Evolutionary conservation across 495 filamentous ascomycete genomes (phyloP), one percentile per base, ranked within the genome.

Genomic region (Trichoderma reesei): DNA sequence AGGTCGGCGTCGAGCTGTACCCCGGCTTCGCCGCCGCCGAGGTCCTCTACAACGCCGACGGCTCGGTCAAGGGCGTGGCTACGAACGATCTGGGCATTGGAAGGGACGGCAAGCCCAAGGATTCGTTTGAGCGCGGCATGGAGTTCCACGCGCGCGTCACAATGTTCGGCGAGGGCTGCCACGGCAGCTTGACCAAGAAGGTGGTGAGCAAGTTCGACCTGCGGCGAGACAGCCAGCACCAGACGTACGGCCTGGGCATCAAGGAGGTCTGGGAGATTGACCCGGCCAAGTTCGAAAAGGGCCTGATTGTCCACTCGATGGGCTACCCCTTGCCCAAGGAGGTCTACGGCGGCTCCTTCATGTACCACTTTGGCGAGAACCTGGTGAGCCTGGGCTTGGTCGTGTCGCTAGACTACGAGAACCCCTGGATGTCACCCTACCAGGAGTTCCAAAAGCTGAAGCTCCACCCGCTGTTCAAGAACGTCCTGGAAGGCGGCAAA

Each of bases 321-420:
- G 94, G 94, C 14, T 98, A 96, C 71, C 94, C 94, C 14, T 75
- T 99, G 37, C 87, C 92, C 8, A 80, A 76, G 69, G 88, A 96
- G 73, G 96, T 92, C 4, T 99, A 99, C 67, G 94, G 94, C 67
- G 94, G 94, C 68, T 91, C 89, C 44, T 99, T 89, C 89, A 91
- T 99, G 86, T 99, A 99, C 70, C 94, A 99, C 74, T 98, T 98
- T 72, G 94, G 92, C 26, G 92, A 98, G 67, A 98, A 98, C 74
- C 85, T 97, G 68, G 94, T 98, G 68, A 93, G 89, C 69, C 82
- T 99, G 54, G 94, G 94, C 13, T 82, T 97, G 39, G 94, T 99
- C 18, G 90, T 96, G 37, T 94, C 93, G 34, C 82, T 99, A 38
- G 94, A 99, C 76, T 99, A 98, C 71, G 82, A 88, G 36, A 99